Evolutionary conservation across 148 eudicot species (phyloP).

Genomic region (Tetragonia tetragonoides): DNA sequence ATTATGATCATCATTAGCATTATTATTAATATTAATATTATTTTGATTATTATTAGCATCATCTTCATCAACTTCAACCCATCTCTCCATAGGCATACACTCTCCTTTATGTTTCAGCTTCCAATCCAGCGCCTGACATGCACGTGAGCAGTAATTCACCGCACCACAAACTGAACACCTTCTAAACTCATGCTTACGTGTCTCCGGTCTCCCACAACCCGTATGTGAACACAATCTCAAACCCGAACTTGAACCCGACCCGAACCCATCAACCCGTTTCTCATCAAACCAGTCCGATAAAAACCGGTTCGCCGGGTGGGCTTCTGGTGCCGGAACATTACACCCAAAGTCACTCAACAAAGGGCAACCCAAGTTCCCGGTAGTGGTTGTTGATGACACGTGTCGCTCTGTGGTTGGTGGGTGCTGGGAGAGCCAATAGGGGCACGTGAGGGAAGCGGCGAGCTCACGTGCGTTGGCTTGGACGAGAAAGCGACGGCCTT

Average conservation of each 20-base stretch:
- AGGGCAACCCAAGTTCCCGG: constrained; percentile 42
- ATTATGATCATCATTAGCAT: constrained; percentile 10
- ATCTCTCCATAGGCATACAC: constrained; percentile 43
- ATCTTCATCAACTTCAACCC: constrained; percentile 23
- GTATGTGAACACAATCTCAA: constrained; percentile 41
- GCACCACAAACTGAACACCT: constrained; percentile 64
- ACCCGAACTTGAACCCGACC: constrained; percentile 21
- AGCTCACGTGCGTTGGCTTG: constrained; percentile 97
- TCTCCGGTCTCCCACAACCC: constrained; percentile 70
- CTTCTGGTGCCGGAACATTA: constrained; percentile 68
- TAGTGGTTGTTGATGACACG: neutral
- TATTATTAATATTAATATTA: neutral
- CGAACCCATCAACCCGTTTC: constrained; percentile 6
- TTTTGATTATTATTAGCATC: neutral
- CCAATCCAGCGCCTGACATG: constrained; percentile 78
- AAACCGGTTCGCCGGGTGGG: constrained; percentile 71
- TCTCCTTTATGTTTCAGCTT: constrained; percentile 57
- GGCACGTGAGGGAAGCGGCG: constrained; percentile 43
- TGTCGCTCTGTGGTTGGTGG: neutral
- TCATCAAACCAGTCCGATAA: constrained; percentile 58
- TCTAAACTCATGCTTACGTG: constrained; percentile 56
- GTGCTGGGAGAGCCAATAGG: neutral
- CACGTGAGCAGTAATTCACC: constrained; percentile 71
- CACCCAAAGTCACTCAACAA: constrained; percentile 85
- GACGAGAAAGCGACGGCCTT: constrained; percentile 79